A percentile compares a stretch with the other conserved stretches of the same genome.
Conservation (phyloP, 306 rosid genomes). For the barrel medic (Medicago truncatula) region DNA sequence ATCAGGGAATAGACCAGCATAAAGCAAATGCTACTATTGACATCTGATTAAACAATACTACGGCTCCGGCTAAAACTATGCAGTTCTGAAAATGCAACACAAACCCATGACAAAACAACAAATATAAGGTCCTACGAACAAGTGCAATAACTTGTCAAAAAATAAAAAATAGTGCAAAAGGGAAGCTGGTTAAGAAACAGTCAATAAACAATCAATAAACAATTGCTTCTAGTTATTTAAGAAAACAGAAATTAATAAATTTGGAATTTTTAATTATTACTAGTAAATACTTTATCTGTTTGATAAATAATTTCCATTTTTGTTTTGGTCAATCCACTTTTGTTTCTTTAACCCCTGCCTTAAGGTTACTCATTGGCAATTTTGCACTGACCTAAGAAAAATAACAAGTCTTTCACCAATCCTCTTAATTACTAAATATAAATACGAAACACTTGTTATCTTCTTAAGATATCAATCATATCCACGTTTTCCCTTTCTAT, state of each 20-base stretch:
- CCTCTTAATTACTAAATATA: neutral
- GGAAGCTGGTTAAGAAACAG: neutral
- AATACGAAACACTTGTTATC: neutral
- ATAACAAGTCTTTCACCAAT: neutral
- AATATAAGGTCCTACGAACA: neutral
- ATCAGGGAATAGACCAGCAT: neutral
- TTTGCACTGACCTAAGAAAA: too few relatives aligned
- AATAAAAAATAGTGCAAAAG: neutral
- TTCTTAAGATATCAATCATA: neutral
- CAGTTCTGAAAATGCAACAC: slow-evolving; percentile 12
- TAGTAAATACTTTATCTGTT: too few relatives aligned
- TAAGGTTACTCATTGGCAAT: neutral
- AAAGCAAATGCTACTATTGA: slow-evolving; percentile 27
- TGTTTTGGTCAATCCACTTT: neutral
- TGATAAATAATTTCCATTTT: neutral
- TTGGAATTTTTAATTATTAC: neutral
- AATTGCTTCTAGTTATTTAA: neutral
- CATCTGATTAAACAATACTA: slow-evolving; percentile 12
- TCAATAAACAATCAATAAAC: slow-evolving; percentile 7
- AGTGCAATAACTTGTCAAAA: neutral
- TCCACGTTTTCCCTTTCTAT: neutral
- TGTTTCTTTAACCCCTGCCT: neutral
- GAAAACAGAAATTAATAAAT: neutral
- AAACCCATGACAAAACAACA: slow-evolving; percentile 9
- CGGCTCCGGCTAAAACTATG: slow-evolving; percentile 6